Base-by-base conservation (phyloP, 108 stramenopile genomes). In the Cyclotella cryptica region DNA sequence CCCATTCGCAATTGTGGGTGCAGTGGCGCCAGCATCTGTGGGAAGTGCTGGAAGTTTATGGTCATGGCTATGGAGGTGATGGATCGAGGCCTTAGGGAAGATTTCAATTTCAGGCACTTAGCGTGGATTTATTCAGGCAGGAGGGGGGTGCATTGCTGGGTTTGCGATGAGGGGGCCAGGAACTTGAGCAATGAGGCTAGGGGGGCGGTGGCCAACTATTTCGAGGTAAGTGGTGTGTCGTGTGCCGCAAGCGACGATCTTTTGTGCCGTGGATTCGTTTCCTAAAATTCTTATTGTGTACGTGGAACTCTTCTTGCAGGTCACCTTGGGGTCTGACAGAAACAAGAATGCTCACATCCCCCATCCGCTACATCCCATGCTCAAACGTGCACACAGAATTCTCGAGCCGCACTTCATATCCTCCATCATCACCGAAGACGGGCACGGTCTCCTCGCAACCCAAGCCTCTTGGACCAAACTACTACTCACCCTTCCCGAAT, bases 91-190 rank as follows among this genome's bases (percentile, higher is more conserved):
- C 74, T 98, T 43, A 53, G 88, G 39, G 84, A 96, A 53, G 99
- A 99, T 82, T 99, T 99, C 84, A 98, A 96, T 3, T 99, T 98
- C 81, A 70, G 93, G 75, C 95, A 99, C 74, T 78, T 99, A 57
- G 90, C 98, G 8, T 99, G 98, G 98, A 89, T 99, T 54, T 99
- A 98, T 83, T 97, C 96, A 8, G 99, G 99, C 18, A 92, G 99
- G 43, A 97, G 99, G 78, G 99, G 99, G n/a, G 95, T 99, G 67
- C 99, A 99, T 84, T 98, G 98, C 74, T 99, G 99, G 99, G 97
- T 99, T 21, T 95, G 95, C 73, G 99, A 99, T 71, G 91, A 92
- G 52, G 47, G 58, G 18, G 98, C 98, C 1, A 83, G 98, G 47
- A 81, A 53, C 61, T 89, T 99, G 21, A 77, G 89, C 15, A 96